Percentiles rank a stretch among this genome's conserved stretches.
Conservation (phyloP, 2,329 filamentous ascomycete species). For the Alternaria sp. region DNA sequence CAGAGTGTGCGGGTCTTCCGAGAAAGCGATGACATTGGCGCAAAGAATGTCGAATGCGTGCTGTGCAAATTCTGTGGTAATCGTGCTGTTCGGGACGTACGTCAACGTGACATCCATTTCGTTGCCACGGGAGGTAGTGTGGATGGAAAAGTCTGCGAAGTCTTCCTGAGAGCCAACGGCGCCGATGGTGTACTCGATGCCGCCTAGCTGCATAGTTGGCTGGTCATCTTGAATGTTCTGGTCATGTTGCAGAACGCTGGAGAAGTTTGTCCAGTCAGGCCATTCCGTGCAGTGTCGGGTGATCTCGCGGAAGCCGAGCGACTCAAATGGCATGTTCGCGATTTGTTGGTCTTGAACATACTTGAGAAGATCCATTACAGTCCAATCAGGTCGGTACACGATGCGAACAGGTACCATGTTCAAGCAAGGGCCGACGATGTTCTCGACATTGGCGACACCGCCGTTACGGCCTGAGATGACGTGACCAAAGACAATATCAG, state of each 20-base stretch:
- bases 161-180: slow-evolving; percentile 41
- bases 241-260: slow-evolving; percentile 43
- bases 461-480: slow-evolving; percentile 52
- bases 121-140: slow-evolving; percentile 31
- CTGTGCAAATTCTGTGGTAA: slow-evolving; percentile 59
- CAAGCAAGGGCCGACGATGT: slow-evolving; percentile 51
- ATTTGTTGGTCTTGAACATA: slow-evolving; percentile 54
- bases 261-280: slow-evolving; percentile 47
- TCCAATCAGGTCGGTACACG: slow-evolving; percentile 40
- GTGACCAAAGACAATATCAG: slow-evolving; percentile 53
- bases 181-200: slow-evolving; percentile 37
- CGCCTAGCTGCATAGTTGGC: slow-evolving; percentile 57
- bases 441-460: slow-evolving; percentile 44
- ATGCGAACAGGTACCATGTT: slow-evolving; percentile 54
- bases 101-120: slow-evolving; percentile 39
- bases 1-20: slow-evolving; percentile 35
- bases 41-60: slow-evolving; percentile 53
- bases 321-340: slow-evolving; percentile 46
- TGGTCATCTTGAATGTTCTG: slow-evolving; percentile 42
- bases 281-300: slow-evolving; percentile 45
- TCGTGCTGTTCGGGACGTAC: slow-evolving; percentile 50
- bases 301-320: slow-evolving; percentile 43
- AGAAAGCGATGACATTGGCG: slow-evolving; percentile 33
- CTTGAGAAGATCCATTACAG: slow-evolving; percentile 48
- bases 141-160: slow-evolving; percentile 42